Percentiles rank a stretch among this genome's conserved stretches.
These are phyloP conservation scores for Ustilago shanxiensis DNA, from an alignment of 1,284 basidiomycete genomes.

Conservation along the genomic window DNA sequence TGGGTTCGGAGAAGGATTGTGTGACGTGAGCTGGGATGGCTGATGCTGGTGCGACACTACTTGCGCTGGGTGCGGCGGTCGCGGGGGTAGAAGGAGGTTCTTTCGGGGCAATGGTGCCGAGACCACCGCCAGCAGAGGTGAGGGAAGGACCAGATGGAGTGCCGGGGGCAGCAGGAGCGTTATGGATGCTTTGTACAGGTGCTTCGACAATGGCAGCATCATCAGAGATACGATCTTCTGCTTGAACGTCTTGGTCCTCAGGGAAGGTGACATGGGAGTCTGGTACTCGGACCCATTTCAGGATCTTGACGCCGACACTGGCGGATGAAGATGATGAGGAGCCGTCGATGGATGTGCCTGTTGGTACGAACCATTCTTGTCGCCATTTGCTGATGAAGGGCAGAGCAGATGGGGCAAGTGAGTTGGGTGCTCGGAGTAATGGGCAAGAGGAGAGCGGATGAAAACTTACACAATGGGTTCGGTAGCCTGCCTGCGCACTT, in stretches of 20 bases:
- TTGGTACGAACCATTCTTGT: constrained; percentile 35
- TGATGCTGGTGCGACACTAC: constrained; percentile 21
- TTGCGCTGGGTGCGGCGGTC: constrained; percentile 2
- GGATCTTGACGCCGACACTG: constrained; percentile 29
- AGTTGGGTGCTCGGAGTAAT: background rate
- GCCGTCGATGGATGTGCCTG: constrained; percentile 14
- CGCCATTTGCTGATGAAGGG: constrained; percentile 33
- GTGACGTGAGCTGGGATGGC: constrained; percentile 38
- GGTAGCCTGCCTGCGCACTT: constrained; percentile 38
- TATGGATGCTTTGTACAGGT: constrained; percentile 49
- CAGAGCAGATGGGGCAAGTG: background rate
- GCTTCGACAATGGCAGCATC: constrained; percentile 44
- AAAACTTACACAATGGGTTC: constrained; percentile 38
- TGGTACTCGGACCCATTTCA: constrained; percentile 39
- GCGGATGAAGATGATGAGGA: constrained; percentile 15
- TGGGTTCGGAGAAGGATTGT: constrained; percentile 23
- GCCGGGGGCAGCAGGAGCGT: constrained; percentile 25
- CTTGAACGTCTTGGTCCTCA: constrained; percentile 42
- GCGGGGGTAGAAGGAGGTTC: constrained; percentile 25
- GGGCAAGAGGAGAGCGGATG: background rate
- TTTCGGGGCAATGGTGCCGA: constrained; percentile 43
- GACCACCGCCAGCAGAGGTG: constrained; percentile 26
- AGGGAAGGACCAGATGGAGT: constrained; percentile 16
- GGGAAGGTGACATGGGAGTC: constrained; percentile 21
- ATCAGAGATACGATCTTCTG: constrained; percentile 28